phyloP scores from a whole-genome alignment of 495 filamentous ascomycete genomes.

The Trichoderma gamsii region DNA sequence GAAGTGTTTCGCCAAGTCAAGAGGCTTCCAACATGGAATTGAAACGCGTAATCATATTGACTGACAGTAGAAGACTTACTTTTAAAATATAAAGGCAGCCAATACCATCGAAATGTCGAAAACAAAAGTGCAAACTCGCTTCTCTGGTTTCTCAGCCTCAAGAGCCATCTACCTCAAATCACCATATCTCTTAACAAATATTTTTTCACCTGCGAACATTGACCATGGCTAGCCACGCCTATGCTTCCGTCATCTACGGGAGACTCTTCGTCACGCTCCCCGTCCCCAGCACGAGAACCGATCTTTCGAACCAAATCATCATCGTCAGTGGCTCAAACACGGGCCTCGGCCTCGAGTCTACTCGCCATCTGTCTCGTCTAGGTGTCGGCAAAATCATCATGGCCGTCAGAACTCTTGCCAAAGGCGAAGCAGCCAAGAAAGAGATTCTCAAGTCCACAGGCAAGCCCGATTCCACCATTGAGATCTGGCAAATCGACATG shows the following conservation, averaged over 20 bases:
- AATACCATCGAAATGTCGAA: too few species aligned
- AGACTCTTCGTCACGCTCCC: constrained; percentile 15
- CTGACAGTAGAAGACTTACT: too few species aligned
- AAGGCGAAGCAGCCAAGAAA: constrained; percentile 37
- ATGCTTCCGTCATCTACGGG: background rate
- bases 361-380: constrained; percentile 36
- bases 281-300: constrained; percentile 5
- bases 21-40: background rate
- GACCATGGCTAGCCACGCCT: background rate
- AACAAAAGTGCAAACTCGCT: too few species aligned
- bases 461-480: constrained; percentile 23
- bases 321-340: constrained; percentile 48
- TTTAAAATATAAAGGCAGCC: too few species aligned
- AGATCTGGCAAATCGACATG: constrained; percentile 55
- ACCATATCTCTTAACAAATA: background rate
- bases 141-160: background rate
- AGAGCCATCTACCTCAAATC: background rate
- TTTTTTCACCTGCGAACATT: background rate
- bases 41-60: too few species aligned
- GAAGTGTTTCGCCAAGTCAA: background rate
- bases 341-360: constrained; percentile 44
- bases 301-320: constrained; percentile 15
- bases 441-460: constrained; percentile 24
- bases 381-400: constrained; percentile 39
- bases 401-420: constrained; percentile 35